Evolutionary conservation across 2,329 filamentous ascomycete species (phyloP), one percentile per base, ranked within the genome.

Genomic region (Phyllosticta paracitricarpa): DNA sequence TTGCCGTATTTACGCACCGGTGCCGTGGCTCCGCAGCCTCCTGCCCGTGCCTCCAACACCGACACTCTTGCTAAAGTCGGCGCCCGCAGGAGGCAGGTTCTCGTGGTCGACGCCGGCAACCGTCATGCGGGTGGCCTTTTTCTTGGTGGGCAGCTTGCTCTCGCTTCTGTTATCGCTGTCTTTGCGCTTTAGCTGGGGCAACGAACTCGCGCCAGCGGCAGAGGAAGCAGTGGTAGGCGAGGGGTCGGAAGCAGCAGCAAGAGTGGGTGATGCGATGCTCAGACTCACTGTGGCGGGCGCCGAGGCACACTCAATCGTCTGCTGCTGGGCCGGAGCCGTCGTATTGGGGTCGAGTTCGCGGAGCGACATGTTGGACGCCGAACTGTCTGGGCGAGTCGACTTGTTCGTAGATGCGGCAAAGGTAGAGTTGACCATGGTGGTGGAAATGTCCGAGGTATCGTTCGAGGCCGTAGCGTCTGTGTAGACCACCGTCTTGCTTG

Each of bases 401-500:
- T 28, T 28, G 10, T 28, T 53, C 2, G 40, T 35, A 10, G 35
- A 28, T 22, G 40, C 17, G 40, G 51, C 19, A 6, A 52, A 33
- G 57, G 58, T 57, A 17, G 59, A 7, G 58, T 56, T 66, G 28
- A 30, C 28, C 28, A 30, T 30, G 66, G 65, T 71, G 22, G 70
- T 63, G 26, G 70, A 69, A 48, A 66, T 69, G 26, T 69, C 61
- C 56, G 69, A 66, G 51, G 62, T 65, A 10, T 69, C 65, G 3
- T 67, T 68, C 12, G 30, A 52, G 12, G 67, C 67, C 60, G 28
- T 72, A 62, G 72, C 69, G 66, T 84, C 81, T 64, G 78, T 79
- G 68, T 82, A 83, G 62, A 84, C 74, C 61, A 77, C 78, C 30
- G 76, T 74, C 67, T 84, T 84, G 25, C 75, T 75, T 4, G 81